A percentile compares a stretch with the other conserved stretches of the same genome.
Evolutionary conservation across 2,329 filamentous ascomycete genomes (phyloP).

Genomic region (Trichocomaceae sp.): DNA sequence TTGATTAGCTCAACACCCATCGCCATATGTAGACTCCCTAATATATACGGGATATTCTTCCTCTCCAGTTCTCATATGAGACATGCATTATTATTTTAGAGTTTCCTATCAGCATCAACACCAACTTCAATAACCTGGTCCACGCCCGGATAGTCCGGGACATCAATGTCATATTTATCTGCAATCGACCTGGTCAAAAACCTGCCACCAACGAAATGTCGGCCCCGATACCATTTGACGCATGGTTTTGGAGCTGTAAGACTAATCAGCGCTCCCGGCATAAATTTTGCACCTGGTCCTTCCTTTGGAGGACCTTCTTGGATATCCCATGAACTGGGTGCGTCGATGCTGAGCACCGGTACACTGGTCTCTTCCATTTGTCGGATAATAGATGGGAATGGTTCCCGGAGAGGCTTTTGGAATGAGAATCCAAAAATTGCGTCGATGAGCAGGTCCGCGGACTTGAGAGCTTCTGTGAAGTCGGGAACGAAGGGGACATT

Average conservation of each 20-base stretch:
- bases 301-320: constrained; percentile 71
- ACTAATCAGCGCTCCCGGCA: constrained; percentile 74
- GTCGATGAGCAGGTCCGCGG: constrained; percentile 77
- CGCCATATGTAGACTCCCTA: not conserved
- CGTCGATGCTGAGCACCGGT: constrained; percentile 83
- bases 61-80: not conserved
- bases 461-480: constrained; percentile 59
- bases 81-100: constrained; percentile 20
- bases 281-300: constrained; percentile 72
- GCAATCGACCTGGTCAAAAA: constrained; percentile 75
- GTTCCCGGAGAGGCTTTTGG: constrained; percentile 82
- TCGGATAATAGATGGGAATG: constrained; percentile 75
- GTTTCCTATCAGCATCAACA: constrained; percentile 31
- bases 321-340: constrained; percentile 91
- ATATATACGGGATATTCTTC: not conserved
- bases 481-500: constrained; percentile 77
- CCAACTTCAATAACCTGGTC: constrained; percentile 81
- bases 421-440: constrained; percentile 97
- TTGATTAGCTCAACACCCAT: not conserved
- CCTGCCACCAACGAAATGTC: constrained; percentile 87
- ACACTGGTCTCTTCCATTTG: constrained; percentile 65
- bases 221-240: constrained; percentile 72
- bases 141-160: constrained; percentile 75
- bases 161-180: constrained; percentile 75
- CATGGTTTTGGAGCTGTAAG: constrained; percentile 91